Base-by-base conservation (phyloP, 2,329 filamentous ascomycete genomes). In the Lasiodiplodia theobromae region DNA sequence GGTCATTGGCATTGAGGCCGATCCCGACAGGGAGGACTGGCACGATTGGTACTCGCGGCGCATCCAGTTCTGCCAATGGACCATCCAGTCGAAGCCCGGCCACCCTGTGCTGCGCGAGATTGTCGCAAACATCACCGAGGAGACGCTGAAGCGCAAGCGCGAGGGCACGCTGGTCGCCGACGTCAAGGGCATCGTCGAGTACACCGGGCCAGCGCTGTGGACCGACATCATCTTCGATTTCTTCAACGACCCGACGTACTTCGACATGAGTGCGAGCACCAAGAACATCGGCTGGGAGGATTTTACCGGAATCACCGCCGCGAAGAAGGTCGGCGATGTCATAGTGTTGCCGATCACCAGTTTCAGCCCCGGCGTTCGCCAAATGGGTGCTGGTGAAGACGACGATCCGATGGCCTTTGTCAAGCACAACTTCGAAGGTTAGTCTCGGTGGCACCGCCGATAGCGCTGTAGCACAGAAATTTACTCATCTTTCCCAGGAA, bases 51-150 rank as follows among this genome's bases (percentile, higher is more conserved):
- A 98, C 84, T 96, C 93, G 71, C 91, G 96, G 69, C 89, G 95
- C 71, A 94, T 99, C 70, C 96, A 98, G 78, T 98, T 99, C 81
- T 99, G 96, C 82, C 96, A 99, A 80, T 99, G 96, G 96, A 99
- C 96, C 1, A 97, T 99, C 71, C 95, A 98, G 80, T 85, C 92
- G 68, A 99, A 99, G 81, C 92, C 95, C 0, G 96, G 96, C 12
- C 96, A 99, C 78, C 96, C 96, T 0, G 89, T 97, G 14, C 86
- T 99, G 69, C 89, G 94, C 71, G 93, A 97, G 70, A 88, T 97
- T 70, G 93, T 99, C 38, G 86, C 91, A 16, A 91, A 90, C 72
- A 94, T 99, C 76, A 97, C 95, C 0, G 86, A 92, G 71, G 89
- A 94, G 77, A 92, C 94, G 0, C 84, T 98, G 62, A 84, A 86